phyloP scores from a whole-genome alignment of 192 early-diverging fungal species.

The Linderina pennispora region DNA sequence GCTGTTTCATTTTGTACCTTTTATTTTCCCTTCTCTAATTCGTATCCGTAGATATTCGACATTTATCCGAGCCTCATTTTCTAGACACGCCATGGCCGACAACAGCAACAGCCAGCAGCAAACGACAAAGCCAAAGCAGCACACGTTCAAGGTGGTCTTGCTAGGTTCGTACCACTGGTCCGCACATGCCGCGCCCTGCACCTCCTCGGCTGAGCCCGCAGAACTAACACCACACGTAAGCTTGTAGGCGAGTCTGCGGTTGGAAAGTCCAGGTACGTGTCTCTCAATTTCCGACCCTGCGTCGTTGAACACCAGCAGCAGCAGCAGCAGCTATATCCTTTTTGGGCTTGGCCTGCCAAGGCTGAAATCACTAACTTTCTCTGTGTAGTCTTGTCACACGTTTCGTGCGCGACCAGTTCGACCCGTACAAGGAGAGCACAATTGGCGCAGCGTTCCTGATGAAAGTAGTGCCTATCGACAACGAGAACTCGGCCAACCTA shows the following conservation, averaged over 20 bases:
- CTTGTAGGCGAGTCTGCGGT: slow-evolving; percentile 87
- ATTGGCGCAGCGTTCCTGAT: slow-evolving; percentile 91
- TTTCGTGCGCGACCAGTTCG: slow-evolving; percentile 89
- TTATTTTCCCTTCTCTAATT: background rate
- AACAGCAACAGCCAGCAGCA: background rate
- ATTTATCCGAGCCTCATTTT: background rate
- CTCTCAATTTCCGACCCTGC: too few relatives aligned
- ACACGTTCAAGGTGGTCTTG: slow-evolving; percentile 92
- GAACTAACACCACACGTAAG: too few relatives aligned
- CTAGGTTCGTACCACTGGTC: slow-evolving; percentile 54
- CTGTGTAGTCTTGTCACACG: slow-evolving; percentile 45
- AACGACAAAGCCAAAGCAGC: slow-evolving; percentile 54
- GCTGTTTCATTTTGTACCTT: background rate
- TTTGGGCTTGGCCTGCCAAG: too few relatives aligned
- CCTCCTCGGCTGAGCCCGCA: background rate
- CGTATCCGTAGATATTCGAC: too few relatives aligned
- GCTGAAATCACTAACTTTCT: too few relatives aligned
- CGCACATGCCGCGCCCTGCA: background rate
- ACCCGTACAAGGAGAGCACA: slow-evolving; percentile 96
- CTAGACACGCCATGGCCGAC: background rate
- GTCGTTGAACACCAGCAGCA: too few relatives aligned
- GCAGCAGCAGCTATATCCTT: too few relatives aligned
- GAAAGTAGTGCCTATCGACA: slow-evolving; percentile 85
- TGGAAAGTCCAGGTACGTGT: slow-evolving; percentile 82
- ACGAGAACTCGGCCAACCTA: slow-evolving; percentile 66